phyloP scores from a whole-genome alignment of 139 green algal genomes.

The Diplosphaera chodatii region DNA sequence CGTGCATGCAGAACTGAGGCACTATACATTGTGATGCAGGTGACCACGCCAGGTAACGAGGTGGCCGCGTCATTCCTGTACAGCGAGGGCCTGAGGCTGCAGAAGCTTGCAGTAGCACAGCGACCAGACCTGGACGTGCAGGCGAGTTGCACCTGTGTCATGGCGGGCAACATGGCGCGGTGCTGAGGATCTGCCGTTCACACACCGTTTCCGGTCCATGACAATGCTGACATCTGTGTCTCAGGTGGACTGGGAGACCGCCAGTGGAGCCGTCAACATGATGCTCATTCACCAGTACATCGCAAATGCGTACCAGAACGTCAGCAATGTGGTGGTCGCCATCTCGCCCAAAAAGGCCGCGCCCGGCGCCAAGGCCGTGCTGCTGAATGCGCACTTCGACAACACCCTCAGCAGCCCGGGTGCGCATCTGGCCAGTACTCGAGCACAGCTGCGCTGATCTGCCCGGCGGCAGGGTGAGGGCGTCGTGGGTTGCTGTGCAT shows the following conservation, averaged over 20 bases:
- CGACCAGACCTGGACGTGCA: slow-evolving; percentile 5
- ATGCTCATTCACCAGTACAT: slow-evolving; percentile 38
- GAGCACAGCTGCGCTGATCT: not conserved
- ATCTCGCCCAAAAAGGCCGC: slow-evolving; percentile 13
- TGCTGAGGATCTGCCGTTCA: too few relatives aligned
- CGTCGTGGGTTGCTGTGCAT: too few relatives aligned
- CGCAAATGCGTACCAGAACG: slow-evolving; percentile 52
- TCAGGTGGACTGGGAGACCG: not conserved
- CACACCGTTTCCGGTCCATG: too few relatives aligned
- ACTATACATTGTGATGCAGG: not conserved
- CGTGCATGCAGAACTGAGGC: too few relatives aligned
- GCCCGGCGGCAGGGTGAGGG: too few relatives aligned
- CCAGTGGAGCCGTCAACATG: slow-evolving; percentile 24
- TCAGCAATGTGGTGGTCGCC: slow-evolving; percentile 48
- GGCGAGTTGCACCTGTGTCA: slow-evolving; percentile 1
- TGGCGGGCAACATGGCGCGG: too few relatives aligned
- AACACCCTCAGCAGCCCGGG: slow-evolving; percentile 26
- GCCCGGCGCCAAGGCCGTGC: slow-evolving; percentile 14
- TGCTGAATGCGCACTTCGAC: slow-evolving; percentile 47
- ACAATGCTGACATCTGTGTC: too few relatives aligned
- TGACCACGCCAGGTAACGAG: not conserved
- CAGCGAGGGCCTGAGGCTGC: not conserved
- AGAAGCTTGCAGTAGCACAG: not conserved
- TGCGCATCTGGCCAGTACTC: not conserved
- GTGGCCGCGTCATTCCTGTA: not conserved